Conservation (phyloP, 2,329 filamentous ascomycete species). For the Colletotrichum salicis region DNA sequence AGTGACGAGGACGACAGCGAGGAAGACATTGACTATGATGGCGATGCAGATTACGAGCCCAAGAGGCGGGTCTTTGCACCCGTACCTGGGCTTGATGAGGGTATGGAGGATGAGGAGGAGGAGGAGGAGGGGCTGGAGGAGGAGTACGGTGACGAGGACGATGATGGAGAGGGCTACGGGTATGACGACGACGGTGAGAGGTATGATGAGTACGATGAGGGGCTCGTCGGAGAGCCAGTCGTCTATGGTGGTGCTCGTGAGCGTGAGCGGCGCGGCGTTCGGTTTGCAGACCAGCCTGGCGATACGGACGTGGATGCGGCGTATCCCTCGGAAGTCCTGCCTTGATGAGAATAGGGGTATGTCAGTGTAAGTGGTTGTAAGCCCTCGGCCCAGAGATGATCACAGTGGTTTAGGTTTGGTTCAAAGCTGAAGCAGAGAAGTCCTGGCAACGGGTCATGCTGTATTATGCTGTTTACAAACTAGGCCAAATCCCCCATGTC, state of each 20-base stretch:
- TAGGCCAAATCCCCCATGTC: background rate
- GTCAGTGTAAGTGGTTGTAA: background rate
- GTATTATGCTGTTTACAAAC: background rate
- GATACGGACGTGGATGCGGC: constrained; percentile 13
- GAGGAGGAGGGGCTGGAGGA: constrained; percentile 24
- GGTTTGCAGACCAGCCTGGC: background rate
- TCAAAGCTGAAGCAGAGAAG: background rate
- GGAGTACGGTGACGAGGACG: constrained; percentile 36
- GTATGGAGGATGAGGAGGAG: background rate
- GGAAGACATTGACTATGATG: constrained; percentile 43
- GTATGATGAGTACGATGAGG: constrained; percentile 33
- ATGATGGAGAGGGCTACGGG: constrained; percentile 39
- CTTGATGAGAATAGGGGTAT: background rate
- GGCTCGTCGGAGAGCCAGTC: constrained; percentile 24
- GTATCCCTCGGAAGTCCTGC: constrained; percentile 19
- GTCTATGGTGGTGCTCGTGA: constrained; percentile 41
- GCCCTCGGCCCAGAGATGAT: background rate
- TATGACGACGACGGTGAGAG: constrained; percentile 42
- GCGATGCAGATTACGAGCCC: constrained; percentile 38
- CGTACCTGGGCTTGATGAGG: constrained; percentile 10
- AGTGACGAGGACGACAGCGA: constrained; percentile 45
- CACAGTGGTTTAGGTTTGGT: background rate
- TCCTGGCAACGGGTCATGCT: background rate
- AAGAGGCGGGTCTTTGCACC: constrained; percentile 31
- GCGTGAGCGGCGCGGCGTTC: constrained; percentile 34